phyloP scores from a whole-genome alignment of 1,284 basidiomycete species.

The Clitocybe nebularis region DNA sequence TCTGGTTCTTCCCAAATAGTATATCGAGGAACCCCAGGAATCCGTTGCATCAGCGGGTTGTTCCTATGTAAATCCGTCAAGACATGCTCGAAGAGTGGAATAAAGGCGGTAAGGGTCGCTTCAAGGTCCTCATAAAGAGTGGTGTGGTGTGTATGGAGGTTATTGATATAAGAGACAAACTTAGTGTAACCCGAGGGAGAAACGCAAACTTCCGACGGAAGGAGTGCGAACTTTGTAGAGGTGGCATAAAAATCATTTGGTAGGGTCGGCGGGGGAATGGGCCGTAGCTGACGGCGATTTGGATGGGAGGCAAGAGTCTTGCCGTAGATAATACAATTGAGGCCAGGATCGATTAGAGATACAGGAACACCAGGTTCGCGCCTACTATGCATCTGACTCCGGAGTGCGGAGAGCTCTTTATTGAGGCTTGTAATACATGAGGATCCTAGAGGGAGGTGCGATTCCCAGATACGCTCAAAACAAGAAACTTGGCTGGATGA shows the following conservation, averaged over 20 bases:
- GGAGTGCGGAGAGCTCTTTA: conserved; percentile 20
- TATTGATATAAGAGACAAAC: conserved; percentile 51
- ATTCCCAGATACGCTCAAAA: conserved; percentile 54
- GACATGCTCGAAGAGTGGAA: conserved; percentile 50
- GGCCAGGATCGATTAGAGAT: conserved; percentile 41
- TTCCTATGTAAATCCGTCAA: conserved; percentile 49
- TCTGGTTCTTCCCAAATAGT: conserved; percentile 47
- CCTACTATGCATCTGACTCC: conserved; percentile 13
- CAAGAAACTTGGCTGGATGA: conserved; percentile 45
- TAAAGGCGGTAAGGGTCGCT: conserved; percentile 30
- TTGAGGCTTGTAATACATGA: conserved; percentile 16
- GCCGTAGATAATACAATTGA: conserved; percentile 41
- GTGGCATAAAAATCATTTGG: conserved; percentile 32
- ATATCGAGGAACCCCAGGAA: conserved; percentile 36
- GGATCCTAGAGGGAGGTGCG: conserved; percentile 24
- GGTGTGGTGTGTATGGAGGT: conserved; percentile 38
- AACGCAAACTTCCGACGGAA: conserved; percentile 45
- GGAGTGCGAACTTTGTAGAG: conserved; percentile 34
- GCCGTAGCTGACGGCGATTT: conserved; percentile 17
- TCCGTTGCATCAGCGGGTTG: conserved; percentile 40
- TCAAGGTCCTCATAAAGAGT: conserved; percentile 34
- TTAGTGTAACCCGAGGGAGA: conserved; percentile 27
- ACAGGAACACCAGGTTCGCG: conserved; percentile 21
- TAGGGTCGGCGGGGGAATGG: conserved; percentile 26
- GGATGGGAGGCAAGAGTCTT: conserved; percentile 32